phyloP scores from a whole-genome alignment of 2,329 filamentous ascomycete genomes.

The Onygenales sp. region DNA sequence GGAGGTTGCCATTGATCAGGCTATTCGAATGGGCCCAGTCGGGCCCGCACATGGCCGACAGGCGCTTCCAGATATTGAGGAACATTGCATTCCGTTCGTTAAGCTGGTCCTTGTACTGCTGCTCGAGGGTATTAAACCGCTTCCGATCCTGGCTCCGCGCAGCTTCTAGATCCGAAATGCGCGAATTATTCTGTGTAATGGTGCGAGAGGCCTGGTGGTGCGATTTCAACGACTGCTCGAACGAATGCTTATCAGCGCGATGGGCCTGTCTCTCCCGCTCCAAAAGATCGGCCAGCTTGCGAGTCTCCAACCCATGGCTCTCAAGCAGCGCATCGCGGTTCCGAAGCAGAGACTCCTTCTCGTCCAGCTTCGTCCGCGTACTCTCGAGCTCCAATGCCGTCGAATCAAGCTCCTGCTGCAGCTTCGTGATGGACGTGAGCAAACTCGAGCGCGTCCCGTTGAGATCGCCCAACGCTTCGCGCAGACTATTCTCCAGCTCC shows the following conservation, averaged over 20 bases:
- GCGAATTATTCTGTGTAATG: constrained; percentile 72
- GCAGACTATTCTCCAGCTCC: constrained; percentile 80
- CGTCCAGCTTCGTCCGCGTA: constrained; percentile 66
- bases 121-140: constrained; percentile 65
- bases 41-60: constrained; percentile 74
- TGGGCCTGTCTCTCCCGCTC: constrained; percentile 83
- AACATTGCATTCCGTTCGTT: constrained; percentile 82
- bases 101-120: constrained; percentile 75
- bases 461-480: constrained; percentile 78
- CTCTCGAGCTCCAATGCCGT: constrained; percentile 74
- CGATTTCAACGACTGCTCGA: constrained; percentile 79
- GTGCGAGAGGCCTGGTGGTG: constrained; percentile 81
- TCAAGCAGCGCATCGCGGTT: constrained; percentile 84
- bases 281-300: constrained; percentile 74
- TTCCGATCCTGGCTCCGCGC: constrained; percentile 67
- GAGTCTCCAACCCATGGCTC: constrained; percentile 74
- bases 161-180: constrained; percentile 79
- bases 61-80: constrained; percentile 78
- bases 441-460: constrained; percentile 78
- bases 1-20: constrained; percentile 77
- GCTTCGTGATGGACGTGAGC: constrained; percentile 74
- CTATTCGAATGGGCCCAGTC: constrained; percentile 90
- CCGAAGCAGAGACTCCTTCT: constrained; percentile 84
- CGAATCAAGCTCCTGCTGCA: constrained; percentile 79
- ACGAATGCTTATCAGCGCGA: constrained; percentile 76